These are phyloP conservation scores for Mixia osmundae DNA, from an alignment of 1,284 basidiomycete genomes.

Conservation along the genomic window DNA sequence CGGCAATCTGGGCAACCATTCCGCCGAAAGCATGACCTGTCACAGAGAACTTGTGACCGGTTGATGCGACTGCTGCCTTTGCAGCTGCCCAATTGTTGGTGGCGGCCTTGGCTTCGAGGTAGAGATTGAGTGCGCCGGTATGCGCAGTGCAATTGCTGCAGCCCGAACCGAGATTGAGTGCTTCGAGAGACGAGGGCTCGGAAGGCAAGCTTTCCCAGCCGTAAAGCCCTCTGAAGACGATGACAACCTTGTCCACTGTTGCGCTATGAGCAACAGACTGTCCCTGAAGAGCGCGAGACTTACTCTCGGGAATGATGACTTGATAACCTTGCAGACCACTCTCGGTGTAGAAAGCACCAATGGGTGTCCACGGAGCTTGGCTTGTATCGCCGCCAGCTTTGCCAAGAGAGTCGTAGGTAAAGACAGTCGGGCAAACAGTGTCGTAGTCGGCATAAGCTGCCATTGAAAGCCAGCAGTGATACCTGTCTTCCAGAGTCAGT, in stretches of 20 bases:
- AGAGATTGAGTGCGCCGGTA: constrained; percentile 12
- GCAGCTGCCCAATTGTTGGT: constrained; percentile 15
- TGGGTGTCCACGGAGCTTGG: no score
- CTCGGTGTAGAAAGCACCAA: no score
- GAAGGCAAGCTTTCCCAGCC: constrained; percentile 8
- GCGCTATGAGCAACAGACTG: no score
- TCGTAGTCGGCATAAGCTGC: no score
- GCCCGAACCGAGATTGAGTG: constrained; percentile 8
- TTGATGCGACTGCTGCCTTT: constrained; percentile 10
- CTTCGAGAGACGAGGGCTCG: not conserved
- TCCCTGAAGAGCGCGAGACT: no score
- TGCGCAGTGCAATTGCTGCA: constrained; percentile 16
- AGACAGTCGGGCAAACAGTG: no score
- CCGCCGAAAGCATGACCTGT: no score
- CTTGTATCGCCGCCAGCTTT: no score
- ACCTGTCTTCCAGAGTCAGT: no score
- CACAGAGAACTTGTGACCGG: constrained; percentile 14
- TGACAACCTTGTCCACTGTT: no score
- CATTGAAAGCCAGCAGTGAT: no score
- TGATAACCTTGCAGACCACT: constrained; percentile 11
- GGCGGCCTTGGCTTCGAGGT: constrained; percentile 14
- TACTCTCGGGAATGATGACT: constrained; percentile 16
- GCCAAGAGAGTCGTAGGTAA: no score
- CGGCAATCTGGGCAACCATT: constrained; percentile 13
- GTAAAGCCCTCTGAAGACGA: constrained; percentile 9